Evolutionary conservation across 495 filamentous ascomycete species (phyloP), one percentile per base, ranked within the genome.

Genomic region (Clohesyomyces aquaticus): DNA sequence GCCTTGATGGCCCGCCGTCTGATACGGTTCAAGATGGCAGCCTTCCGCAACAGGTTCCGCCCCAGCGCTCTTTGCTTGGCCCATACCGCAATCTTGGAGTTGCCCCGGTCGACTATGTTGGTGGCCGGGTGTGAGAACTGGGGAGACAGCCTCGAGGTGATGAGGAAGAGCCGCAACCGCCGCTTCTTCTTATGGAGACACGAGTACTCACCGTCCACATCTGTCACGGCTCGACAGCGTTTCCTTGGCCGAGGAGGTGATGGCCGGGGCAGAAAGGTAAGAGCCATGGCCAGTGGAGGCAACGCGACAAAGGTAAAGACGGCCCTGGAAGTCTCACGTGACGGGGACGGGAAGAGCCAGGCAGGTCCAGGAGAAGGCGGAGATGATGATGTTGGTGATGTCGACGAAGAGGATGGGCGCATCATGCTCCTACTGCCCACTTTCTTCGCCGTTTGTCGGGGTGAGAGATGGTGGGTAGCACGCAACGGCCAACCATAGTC

Each of bases 41-140:
- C 81, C 59, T 81, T 82, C 22, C 83, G 77, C n/a, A 85, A 64
- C 10, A 80, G 64, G 65, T 71, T 75, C 55, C 73, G 70, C 11
- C 74, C 76, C n/a, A 72, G 64, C 8, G 65, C 47, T 46, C 67
- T 76, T 28, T 74, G 74, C 61, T 76, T 76, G 23, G 78, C 77
- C 77, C 85, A 86, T 43, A 84, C 69, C 18, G 87, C 81, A 18
- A 85, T 78, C 72, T 81, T 87, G 55, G 77, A 78, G 2, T 63
- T 65, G 63, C 80, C 80, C 32, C 87, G 79, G 72, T 86, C 82
- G 55, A 87, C 77, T 55, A 89, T 86, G 71, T 90, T 85, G 21
- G 86, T 85, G 4, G 88, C 81, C 0, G 88, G 88, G 11, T 80
- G 75, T 0, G 87, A 88, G 70, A 85, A 91, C 1, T 87, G 88